phyloP scores from a whole-genome alignment of 2,329 filamentous ascomycete species.

The Colletotrichum filicis region DNA sequence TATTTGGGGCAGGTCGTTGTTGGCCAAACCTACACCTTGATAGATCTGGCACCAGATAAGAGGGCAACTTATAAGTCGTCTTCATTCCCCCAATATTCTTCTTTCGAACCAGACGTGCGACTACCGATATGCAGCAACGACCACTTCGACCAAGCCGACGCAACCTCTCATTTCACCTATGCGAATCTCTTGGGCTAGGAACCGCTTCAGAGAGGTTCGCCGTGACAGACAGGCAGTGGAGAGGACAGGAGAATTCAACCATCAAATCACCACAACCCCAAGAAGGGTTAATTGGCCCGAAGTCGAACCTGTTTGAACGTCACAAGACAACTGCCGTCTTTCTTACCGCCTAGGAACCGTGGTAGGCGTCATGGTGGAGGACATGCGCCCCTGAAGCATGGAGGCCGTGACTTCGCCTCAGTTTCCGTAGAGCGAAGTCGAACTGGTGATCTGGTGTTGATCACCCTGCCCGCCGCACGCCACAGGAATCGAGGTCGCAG shows the following conservation, averaged over 20 bases:
- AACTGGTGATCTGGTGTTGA: constrained; percentile 24
- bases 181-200: background rate
- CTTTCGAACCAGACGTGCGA: background rate
- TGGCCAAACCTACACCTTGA: constrained; percentile 11
- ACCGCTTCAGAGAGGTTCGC: background rate
- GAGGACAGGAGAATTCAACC: background rate
- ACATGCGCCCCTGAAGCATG: background rate
- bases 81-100: background rate
- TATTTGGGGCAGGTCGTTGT: constrained; percentile 30
- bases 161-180: background rate
- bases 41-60: constrained; percentile 29
- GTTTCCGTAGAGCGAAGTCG: background rate
- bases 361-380: constrained; percentile 19
- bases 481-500: constrained; percentile 20
- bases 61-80: constrained; percentile 25
- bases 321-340: constrained; percentile 11
- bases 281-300: background rate
- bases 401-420: constrained; percentile 29
- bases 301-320: background rate
- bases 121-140: background rate
- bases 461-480: constrained; percentile 19
- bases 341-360: constrained; percentile 3
- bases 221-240: background rate
- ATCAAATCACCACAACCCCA: background rate
- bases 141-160: background rate